phyloP scores from a whole-genome alignment of 2,329 filamentous ascomycete species.

The Calonectria hawksworthii region DNA sequence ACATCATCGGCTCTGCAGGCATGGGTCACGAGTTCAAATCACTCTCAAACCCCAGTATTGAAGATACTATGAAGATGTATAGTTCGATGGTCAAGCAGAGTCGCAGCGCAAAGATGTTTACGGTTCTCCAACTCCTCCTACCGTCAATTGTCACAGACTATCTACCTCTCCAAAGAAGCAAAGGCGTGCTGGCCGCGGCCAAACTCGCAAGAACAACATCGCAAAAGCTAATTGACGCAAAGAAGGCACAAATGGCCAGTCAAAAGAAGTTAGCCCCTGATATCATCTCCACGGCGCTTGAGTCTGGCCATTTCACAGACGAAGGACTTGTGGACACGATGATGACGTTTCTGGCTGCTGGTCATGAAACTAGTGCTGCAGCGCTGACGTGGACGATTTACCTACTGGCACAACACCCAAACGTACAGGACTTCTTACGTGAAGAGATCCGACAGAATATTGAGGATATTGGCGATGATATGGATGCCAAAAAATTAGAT shows the following conservation, averaged over 20 bases:
- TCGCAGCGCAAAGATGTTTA: slow-evolving; percentile 35
- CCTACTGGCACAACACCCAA: neutral
- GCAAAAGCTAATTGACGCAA: slow-evolving; percentile 51
- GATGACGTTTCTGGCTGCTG: slow-evolving; percentile 18
- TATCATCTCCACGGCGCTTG: slow-evolving; percentile 54
- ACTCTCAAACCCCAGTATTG: slow-evolving; percentile 48
- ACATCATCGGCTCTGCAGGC: slow-evolving; percentile 53
- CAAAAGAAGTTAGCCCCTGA: slow-evolving; percentile 49
- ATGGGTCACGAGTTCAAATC: slow-evolving; percentile 52
- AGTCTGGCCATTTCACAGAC: slow-evolving; percentile 43
- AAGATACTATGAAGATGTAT: slow-evolving; percentile 47
- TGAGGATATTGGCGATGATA: slow-evolving; percentile 47
- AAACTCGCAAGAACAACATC: slow-evolving; percentile 37
- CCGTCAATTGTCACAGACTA: slow-evolving; percentile 33
- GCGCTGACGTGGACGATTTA: slow-evolving; percentile 9
- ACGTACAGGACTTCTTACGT: slow-evolving; percentile 53
- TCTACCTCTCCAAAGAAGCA: slow-evolving; percentile 33
- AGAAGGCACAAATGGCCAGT: slow-evolving; percentile 36
- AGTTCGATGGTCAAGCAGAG: slow-evolving; percentile 45
- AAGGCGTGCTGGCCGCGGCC: slow-evolving; percentile 30
- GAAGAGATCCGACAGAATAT: slow-evolving; percentile 54
- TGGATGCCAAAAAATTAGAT: slow-evolving; percentile 48
- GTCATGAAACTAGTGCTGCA: slow-evolving; percentile 10
- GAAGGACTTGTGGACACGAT: slow-evolving; percentile 6
- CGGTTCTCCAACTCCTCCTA: slow-evolving; percentile 30